Conservation (phyloP, 345 rosid genomes). For the Carallia brachiata region DNA sequence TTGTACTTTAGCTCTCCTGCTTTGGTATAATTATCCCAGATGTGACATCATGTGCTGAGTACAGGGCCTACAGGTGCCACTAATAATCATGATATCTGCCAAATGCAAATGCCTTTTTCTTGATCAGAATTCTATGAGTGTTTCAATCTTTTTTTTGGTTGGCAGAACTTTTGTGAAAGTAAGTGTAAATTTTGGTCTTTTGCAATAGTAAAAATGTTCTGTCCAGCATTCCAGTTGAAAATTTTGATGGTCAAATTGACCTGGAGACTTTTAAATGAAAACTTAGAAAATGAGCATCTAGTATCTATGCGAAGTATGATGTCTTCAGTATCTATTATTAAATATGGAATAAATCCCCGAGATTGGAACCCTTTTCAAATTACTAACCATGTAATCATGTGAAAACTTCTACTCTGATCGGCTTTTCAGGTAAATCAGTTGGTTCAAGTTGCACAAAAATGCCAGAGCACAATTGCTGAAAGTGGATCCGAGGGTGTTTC, state of each 20-base stretch:
- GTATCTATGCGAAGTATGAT: no score
- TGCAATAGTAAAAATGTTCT: no score
- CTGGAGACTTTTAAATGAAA: no score
- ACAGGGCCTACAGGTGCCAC: no score
- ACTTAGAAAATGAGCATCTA: no score
- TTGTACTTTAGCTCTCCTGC: constrained; percentile 12
- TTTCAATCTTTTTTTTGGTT: no score
- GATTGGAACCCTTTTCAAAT: not conserved
- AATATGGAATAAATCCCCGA: no score
- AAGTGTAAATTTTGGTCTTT: no score
- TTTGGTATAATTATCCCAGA: not conserved
- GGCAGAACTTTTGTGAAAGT: no score
- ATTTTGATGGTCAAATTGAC: no score
- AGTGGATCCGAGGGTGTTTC: constrained; percentile 87
- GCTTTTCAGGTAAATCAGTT: constrained; percentile 76
- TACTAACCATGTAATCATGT: not conserved
- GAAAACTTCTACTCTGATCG: not conserved
- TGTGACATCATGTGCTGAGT: not conserved
- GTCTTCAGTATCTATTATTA: no score
- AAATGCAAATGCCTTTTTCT: not conserved
- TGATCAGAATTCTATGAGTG: not conserved
- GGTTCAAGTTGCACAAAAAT: constrained; percentile 90
- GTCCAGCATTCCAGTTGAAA: no score
- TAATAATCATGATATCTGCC: not conserved
- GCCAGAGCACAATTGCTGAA: constrained; percentile 86